Base-by-base conservation (phyloP, 116 monocot genomes). In the Dioscorea cayenensis region DNA sequence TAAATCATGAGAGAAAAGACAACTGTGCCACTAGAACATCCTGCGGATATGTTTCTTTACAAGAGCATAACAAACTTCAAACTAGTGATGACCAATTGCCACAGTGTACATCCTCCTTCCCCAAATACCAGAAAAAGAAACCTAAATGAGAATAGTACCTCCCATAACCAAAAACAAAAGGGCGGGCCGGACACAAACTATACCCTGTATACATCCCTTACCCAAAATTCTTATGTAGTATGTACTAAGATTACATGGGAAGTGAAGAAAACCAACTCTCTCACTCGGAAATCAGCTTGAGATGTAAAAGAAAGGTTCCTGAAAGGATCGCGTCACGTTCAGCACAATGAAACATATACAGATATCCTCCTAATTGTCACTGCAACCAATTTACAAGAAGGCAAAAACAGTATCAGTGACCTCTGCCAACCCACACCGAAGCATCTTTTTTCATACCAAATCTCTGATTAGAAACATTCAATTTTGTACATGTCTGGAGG, bases 151-250 rank as follows among this genome's bases (percentile, higher is more conserved):
- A 62, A 23, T 11, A 62, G 7, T 11, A 62, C 17, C 21, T 59
- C 59, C 59, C 59, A 59, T 55, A 62, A 62, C 22, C 62, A 62
- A 62, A 27, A 11, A 2, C 25, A 62, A 20, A 20, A 62, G 20
- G 18, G 25, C 18, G 20, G 14, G 14, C 58, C 32, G 51, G 35
- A 69, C 49, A 69, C 25, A 32, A 55, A 55, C 55, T 70, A 70
- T 70, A 72, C 72, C 61, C 66, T 73, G 77, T 82, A 73, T 77
- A 82, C 77, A 82, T 70, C 63, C 28, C 43, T 73, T 69, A 73
- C 64, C 64, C 65, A 77, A 73, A 82, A 82, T 73, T 73, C 70
- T 65, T 22, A 66, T 29, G 38, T 37, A 71, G 66, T 68, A 65
- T 65, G 58, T 73, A 70, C 74, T 70, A 73, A 32, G 22, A 73